Percentiles rank a stretch among this genome's conserved stretches.
Conservation (phyloP, 306 rosid species). For the Fagus sylvatica region DNA sequence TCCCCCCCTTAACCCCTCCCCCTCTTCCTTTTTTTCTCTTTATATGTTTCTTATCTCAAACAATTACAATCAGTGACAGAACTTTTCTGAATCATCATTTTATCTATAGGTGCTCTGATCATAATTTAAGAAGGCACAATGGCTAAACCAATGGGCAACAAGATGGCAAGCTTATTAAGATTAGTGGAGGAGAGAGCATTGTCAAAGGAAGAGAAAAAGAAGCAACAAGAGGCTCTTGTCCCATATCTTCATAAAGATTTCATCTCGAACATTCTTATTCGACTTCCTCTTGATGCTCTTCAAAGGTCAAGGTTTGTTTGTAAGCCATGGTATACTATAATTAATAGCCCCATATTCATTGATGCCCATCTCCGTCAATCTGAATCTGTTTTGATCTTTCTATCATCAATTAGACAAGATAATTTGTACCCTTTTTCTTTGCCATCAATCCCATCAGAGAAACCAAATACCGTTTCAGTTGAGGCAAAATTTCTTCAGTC, state of each 20-base stretch:
- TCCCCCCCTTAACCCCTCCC: too few relatives aligned
- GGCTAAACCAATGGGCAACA: slow-evolving; percentile 22
- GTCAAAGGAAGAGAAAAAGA: slow-evolving; percentile 36
- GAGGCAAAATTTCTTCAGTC: slow-evolving; percentile 31
- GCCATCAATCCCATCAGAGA: slow-evolving; percentile 9
- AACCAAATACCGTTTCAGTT: slow-evolving; percentile 34
- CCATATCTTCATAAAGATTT: slow-evolving; percentile 48
- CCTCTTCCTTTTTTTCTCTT: neutral
- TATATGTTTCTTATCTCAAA: too few relatives aligned
- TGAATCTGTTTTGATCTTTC: slow-evolving; percentile 50
- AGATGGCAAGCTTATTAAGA: slow-evolving; percentile 25
- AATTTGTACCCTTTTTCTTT: neutral
- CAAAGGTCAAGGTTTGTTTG: slow-evolving; percentile 51
- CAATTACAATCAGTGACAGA: too few relatives aligned
- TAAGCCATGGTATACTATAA: slow-evolving; percentile 44
- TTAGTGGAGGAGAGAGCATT: slow-evolving; percentile 34
- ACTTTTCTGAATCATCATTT: neutral
- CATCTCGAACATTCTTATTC: slow-evolving; percentile 41
- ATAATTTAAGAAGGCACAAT: slow-evolving; percentile 16
- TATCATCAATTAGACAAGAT: slow-evolving; percentile 6
- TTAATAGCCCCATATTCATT: slow-evolving; percentile 32
- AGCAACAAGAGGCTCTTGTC: slow-evolving; percentile 23
- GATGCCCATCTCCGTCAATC: slow-evolving; percentile 37
- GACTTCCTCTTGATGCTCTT: slow-evolving; percentile 50
- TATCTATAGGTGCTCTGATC: slow-evolving; percentile 9